A percentile compares a stretch with the other conserved stretches of the same genome.
phyloP scores from a whole-genome alignment of 2,329 filamentous ascomycete species.

The Monosporascus sp. region DNA sequence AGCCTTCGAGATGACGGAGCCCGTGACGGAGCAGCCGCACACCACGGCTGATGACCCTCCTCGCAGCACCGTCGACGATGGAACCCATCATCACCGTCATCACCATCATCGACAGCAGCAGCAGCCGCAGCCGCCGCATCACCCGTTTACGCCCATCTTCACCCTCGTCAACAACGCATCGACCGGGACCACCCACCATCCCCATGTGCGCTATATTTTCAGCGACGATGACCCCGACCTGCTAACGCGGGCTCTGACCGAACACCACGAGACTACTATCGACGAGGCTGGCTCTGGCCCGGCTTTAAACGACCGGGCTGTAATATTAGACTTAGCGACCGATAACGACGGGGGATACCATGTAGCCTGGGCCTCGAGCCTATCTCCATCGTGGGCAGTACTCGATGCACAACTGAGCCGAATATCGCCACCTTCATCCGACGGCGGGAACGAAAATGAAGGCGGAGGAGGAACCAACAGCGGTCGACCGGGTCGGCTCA shows the following conservation, averaged over 20 bases:
- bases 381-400: conserved; percentile 69
- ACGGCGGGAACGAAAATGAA: conserved; percentile 27
- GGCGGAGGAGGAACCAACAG: conserved; percentile 26
- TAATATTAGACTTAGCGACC: conserved; percentile 52
- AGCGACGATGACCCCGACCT: conserved; percentile 81
- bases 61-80: neutral
- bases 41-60: neutral
- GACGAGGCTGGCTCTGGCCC: conserved; percentile 24
- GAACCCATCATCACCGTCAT: conserved; percentile 1
- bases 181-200: conserved; percentile 74
- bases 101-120: conserved; percentile 11
- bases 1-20: conserved; percentile 24
- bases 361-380: conserved; percentile 65
- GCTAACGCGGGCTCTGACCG: conserved; percentile 60
- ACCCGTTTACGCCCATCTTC: conserved; percentile 73
- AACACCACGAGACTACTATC: conserved; percentile 30
- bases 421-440: conserved; percentile 31
- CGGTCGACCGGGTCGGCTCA: conserved; percentile 39
- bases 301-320: conserved; percentile 34
- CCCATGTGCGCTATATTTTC: conserved; percentile 88
- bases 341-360: conserved; percentile 39
- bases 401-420: conserved; percentile 41
- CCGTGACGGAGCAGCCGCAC: conserved; percentile 11
- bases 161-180: conserved; percentile 73
- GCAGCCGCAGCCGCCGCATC: conserved; percentile 11